Conservation (phyloP, 202 grass and related monocot species). For the Elaeis oleifera region DNA sequence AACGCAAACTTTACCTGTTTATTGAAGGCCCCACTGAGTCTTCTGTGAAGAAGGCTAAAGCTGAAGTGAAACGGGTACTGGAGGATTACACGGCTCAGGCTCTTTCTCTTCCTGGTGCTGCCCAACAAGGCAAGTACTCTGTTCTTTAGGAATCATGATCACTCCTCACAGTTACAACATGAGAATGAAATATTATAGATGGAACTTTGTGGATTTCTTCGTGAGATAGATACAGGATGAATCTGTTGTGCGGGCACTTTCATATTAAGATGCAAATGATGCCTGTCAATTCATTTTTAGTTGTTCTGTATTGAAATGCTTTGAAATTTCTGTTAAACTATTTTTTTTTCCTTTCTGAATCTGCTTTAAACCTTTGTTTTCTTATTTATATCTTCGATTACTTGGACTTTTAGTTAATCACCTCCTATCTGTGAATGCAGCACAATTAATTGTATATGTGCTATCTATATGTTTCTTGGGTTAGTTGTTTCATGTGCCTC, state of each 20-base stretch:
- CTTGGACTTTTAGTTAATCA: too few species aligned
- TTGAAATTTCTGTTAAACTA: background rate
- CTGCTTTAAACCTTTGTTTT: background rate
- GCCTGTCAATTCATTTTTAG: slow-evolving; percentile 11
- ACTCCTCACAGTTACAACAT: slow-evolving; percentile 5
- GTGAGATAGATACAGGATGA: background rate
- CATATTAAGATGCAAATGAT: background rate
- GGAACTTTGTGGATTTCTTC: slow-evolving; percentile 30
- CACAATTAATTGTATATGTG: background rate
- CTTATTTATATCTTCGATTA: too few species aligned
- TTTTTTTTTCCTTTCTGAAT: background rate
- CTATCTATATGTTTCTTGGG: background rate
- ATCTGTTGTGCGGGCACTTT: slow-evolving; percentile 11
- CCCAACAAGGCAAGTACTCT: slow-evolving; percentile 83
- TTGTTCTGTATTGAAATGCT: background rate
- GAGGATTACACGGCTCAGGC: slow-evolving; percentile 77
- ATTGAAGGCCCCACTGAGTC: slow-evolving; percentile 80
- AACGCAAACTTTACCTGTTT: slow-evolving; percentile 81
- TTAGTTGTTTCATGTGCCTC: background rate
- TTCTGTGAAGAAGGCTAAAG: slow-evolving; percentile 86
- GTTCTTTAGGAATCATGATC: slow-evolving; percentile 50
- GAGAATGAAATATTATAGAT: background rate
- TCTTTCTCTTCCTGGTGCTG: slow-evolving; percentile 72
- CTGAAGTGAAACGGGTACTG: slow-evolving; percentile 86
- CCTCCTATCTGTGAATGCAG: too few species aligned